phyloP scores from a whole-genome alignment of 257 asterid genomes.

The Solanum megistacrolobum region DNA sequence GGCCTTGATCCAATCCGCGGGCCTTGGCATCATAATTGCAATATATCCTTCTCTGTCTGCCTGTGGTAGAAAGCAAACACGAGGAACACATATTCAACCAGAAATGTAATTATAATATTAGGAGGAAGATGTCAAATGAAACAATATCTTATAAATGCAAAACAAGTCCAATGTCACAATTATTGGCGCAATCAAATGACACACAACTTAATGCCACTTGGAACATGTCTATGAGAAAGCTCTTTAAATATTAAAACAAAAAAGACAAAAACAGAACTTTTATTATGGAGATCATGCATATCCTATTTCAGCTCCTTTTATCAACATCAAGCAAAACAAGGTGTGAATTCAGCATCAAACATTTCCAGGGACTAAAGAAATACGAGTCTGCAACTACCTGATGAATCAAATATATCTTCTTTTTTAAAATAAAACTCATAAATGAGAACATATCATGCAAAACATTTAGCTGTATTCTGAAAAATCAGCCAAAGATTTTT shows the following conservation, averaged over 20 bases:
- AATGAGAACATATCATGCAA: neutral
- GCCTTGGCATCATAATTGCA: constrained; percentile 90
- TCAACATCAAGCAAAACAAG: neutral
- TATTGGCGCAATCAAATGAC: neutral
- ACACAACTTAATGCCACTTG: neutral
- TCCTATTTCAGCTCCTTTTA: neutral
- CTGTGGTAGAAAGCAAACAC: constrained; percentile 22
- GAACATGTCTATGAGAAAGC: neutral
- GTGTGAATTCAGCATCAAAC: neutral
- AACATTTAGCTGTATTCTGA: neutral
- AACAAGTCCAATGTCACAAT: neutral
- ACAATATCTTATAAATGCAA: neutral
- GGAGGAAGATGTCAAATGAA: neutral
- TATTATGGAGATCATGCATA: neutral
- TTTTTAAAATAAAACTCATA: neutral
- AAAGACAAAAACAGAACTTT: neutral
- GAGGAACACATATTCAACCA: constrained; percentile 1
- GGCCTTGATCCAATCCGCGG: constrained; percentile 69
- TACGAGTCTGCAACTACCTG: neutral
- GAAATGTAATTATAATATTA: neutral
- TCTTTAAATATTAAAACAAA: neutral
- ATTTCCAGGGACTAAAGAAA: neutral
- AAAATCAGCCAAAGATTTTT: neutral
- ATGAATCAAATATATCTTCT: neutral
- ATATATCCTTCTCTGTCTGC: constrained; percentile 85